Evolutionary conservation across 1,284 basidiomycete genomes (phyloP), one percentile per base, ranked within the genome.

Genomic region (Exsudoporus floridanus): DNA sequence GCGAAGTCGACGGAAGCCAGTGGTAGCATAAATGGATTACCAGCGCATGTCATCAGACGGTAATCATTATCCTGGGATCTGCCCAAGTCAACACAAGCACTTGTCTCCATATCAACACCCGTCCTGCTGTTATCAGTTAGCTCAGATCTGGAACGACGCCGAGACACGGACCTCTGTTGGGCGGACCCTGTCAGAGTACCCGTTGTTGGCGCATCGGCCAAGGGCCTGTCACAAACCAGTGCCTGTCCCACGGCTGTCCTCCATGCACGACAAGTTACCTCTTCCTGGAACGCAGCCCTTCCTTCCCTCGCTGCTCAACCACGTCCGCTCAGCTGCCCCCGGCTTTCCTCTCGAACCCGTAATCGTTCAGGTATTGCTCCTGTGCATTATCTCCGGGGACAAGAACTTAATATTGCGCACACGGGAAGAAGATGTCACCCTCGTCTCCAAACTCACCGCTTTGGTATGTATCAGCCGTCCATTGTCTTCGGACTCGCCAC

Each of bases 351-450:
- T 87, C 4, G 86, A 89, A 52, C 75, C 79, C 12, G 76, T 81
- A 44, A 75, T 89, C 38, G 66, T 89, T 7, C 85, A 86, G 59
- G 80, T 85, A 25, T 69, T 90, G 19, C 75, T 89, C 16, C 77
- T 87, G 4, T 85, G 79, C 60, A 73, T 89, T 43, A 70, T 86
- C 37, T 75, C 84, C 4, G 80, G 79, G 3, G 73, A 81, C 60
- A 84, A 78, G 57, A 76, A 86, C 63, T 66, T 89, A 21, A 74
- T 89, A 52, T 66, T 89, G 12, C 77, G 83, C 46, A 79, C 84
- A 1, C 72, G 74, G 10, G 80, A 82, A 53, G 82, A 86, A 49
- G 86, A 88, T 56, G 68, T 86, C 31, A 57, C 72, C 27, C 63
- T 80, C n/a, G 78, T 85, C 37, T 72, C 76, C 21, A 82, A 77